Evolutionary conservation across 1,284 basidiomycete genomes (phyloP).

Genomic region (Chalciporus sp.): DNA sequence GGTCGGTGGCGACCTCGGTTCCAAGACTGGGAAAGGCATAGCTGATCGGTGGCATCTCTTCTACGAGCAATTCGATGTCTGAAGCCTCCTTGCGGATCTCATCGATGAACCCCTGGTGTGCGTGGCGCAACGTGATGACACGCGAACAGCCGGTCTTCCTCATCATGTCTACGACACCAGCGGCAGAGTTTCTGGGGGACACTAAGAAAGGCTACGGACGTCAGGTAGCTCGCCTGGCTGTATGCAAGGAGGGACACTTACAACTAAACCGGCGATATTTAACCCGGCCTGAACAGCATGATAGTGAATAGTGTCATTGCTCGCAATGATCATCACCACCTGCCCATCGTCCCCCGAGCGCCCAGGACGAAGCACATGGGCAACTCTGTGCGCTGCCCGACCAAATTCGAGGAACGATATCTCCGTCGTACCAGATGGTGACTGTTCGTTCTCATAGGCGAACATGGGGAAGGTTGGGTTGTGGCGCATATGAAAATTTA

Average conservation of each 20-base stretch:
- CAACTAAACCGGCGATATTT: conserved; percentile 29
- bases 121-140: conserved; percentile 26
- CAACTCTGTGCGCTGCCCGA: conserved; percentile 31
- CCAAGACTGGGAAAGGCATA: conserved; percentile 34
- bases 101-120: conserved; percentile 24
- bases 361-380: conserved; percentile 17
- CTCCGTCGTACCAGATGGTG: conserved; percentile 5
- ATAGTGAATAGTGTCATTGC: conserved; percentile 32
- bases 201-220: conserved; percentile 33
- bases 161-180: conserved; percentile 30
- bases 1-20: conserved; percentile 21
- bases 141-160: conserved; percentile 30
- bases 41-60: conserved; percentile 30
- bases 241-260: too few relatives aligned
- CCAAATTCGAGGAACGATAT: conserved; percentile 7
- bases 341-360: conserved; percentile 18
- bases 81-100: conserved; percentile 8
- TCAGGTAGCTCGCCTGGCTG: background rate
- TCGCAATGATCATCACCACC: conserved; percentile 31
- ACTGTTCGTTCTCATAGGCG: conserved; percentile 14
- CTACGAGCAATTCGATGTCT: conserved; percentile 5
- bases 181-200: conserved; percentile 33
- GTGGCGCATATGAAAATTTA: conserved; percentile 22
- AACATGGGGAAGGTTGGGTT: conserved; percentile 21
- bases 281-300: conserved; percentile 30